Evolutionary conservation across 202 grass and related monocot genomes (phyloP).

Genomic region (Bolboschoenoplectus hybrid): DNA sequence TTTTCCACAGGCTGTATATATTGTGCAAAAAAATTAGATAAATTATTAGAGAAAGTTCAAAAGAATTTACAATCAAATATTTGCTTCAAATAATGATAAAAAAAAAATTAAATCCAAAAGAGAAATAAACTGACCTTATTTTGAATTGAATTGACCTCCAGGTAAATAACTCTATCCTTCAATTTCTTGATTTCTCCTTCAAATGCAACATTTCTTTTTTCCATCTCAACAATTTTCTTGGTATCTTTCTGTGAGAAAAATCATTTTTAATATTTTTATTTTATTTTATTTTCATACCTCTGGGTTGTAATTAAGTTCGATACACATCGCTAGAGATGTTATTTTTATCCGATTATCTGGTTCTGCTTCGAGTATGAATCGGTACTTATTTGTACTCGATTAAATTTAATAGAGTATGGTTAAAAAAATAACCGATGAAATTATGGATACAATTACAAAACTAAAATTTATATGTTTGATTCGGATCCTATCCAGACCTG

Average conservation of each 20-base stretch:
- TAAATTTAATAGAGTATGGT: too few species aligned
- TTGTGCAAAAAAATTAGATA: not conserved
- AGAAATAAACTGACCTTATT: not conserved
- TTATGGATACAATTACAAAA: too few species aligned
- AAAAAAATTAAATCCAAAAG: not conserved
- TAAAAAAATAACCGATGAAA: too few species aligned
- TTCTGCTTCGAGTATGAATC: too few species aligned
- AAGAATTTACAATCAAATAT: not conserved
- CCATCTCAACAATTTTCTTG: not conserved
- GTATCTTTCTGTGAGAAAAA: not conserved
- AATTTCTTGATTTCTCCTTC: slow-evolving; percentile 8
- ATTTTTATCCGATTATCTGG: too few species aligned
- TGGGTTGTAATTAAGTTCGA: not conserved
- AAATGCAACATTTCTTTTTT: not conserved
- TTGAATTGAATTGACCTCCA: slow-evolving; percentile 15
- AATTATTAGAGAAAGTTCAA: not conserved
- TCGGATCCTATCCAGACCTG: too few species aligned
- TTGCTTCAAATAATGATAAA: not conserved
- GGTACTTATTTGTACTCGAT: too few species aligned
- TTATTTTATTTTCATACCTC: not conserved
- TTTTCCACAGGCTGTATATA: not conserved
- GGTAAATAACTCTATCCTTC: not conserved
- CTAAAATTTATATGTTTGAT: too few species aligned
- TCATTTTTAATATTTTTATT: not conserved
- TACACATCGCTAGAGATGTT: too few species aligned